phyloP scores from a whole-genome alignment of 2,329 filamentous ascomycete species.

The Calonectria montana region DNA sequence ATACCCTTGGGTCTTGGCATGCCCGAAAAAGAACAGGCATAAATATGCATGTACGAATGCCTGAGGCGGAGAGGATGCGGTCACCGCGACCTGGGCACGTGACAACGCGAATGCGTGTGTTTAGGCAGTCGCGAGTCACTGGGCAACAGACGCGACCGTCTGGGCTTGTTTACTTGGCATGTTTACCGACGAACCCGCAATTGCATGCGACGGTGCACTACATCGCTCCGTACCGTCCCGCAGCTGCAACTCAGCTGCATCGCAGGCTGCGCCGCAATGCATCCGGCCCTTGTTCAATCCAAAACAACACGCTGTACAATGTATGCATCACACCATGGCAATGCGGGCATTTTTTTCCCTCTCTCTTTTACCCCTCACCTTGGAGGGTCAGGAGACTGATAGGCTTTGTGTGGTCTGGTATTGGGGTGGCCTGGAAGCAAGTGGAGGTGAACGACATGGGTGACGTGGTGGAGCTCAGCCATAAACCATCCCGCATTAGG shows the following conservation, averaged over 20 bases:
- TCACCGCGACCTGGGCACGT: slow-evolving; percentile 28
- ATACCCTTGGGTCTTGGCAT: not conserved
- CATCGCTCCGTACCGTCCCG: slow-evolving; percentile 10
- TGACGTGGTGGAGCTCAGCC: slow-evolving; percentile 40
- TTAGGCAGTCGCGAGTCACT: not conserved
- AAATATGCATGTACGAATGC: slow-evolving; percentile 6
- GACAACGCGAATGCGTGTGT: slow-evolving; percentile 31
- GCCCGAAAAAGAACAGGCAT: slow-evolving; percentile 7
- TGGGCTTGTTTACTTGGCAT: slow-evolving; percentile 42
- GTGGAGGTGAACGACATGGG: slow-evolving; percentile 25
- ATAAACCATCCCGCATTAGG: slow-evolving; percentile 41
- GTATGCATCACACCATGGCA: slow-evolving; percentile 38
- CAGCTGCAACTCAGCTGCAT: slow-evolving; percentile 16
- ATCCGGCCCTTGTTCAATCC: slow-evolving; percentile 35
- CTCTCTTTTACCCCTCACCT: slow-evolving; percentile 42
- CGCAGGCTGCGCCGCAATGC: slow-evolving; percentile 23
- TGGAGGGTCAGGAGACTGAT: slow-evolving; percentile 38
- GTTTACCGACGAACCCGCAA: slow-evolving; percentile 31
- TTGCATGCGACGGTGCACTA: slow-evolving; percentile 5
- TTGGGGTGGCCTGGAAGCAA: slow-evolving; percentile 23
- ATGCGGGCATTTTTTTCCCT: slow-evolving; percentile 34
- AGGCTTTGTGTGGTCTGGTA: slow-evolving; percentile 28
- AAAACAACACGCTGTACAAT: slow-evolving; percentile 43
- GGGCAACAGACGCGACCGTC: slow-evolving; percentile 36
- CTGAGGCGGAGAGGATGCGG: not conserved